phyloP scores from a whole-genome alignment of 768 basidiomycete genomes.

The Suillus americanus region DNA sequence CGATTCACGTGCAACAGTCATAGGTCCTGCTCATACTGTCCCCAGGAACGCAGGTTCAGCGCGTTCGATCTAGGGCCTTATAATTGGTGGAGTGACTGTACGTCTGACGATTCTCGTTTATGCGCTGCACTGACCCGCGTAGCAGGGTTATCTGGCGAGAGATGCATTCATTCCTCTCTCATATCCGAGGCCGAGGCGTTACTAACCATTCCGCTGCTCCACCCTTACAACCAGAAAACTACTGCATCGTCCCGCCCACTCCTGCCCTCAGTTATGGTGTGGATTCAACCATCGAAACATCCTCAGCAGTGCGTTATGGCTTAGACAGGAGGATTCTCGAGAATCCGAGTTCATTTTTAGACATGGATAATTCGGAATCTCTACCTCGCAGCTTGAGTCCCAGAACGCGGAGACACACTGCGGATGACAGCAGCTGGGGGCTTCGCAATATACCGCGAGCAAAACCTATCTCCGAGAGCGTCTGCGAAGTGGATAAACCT shows the following conservation, averaged over 20 bases:
- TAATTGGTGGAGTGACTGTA: background rate
- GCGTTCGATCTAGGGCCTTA: background rate
- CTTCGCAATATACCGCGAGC: constrained; percentile 9
- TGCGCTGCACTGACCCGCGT: background rate
- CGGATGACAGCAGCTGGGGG: constrained; percentile 5
- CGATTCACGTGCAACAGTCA: background rate
- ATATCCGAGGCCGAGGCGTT: constrained; percentile 29
- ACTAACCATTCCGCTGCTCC: constrained; percentile 18
- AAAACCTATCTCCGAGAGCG: constrained; percentile 1
- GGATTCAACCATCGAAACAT: background rate
- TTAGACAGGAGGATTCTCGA: constrained; percentile 30
- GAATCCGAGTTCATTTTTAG: constrained; percentile 30
- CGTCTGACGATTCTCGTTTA: background rate
- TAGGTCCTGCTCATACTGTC: background rate
- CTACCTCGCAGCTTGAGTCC: constrained; percentile 26
- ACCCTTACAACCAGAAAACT: constrained; percentile 11
- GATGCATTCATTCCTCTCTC: constrained; percentile 32
- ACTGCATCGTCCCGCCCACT: background rate
- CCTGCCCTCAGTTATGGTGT: constrained; percentile 3
- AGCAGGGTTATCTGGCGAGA: constrained; percentile 9
- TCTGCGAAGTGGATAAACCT: constrained; percentile 3
- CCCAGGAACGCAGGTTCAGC: background rate
- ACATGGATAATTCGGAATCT: constrained; percentile 10
- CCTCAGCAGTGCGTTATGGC: constrained; percentile 8
- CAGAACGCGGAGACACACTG: constrained; percentile 24